Base-by-base conservation (phyloP, 768 basidiomycete genomes). In the Boletus speciosus region DNA sequence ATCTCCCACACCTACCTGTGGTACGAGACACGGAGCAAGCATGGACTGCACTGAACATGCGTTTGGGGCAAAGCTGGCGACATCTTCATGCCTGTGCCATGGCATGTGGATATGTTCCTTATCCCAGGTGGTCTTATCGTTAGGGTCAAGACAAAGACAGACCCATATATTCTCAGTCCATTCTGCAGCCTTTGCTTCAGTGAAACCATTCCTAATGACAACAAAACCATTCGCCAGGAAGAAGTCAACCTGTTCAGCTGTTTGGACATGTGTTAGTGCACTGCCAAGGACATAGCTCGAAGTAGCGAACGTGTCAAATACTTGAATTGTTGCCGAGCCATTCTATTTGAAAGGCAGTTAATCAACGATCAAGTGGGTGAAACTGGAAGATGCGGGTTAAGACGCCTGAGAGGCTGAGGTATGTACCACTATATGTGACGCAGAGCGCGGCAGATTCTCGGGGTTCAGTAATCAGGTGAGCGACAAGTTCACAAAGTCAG, bases 171-270 rank as follows among this genome's bases (percentile, higher is more conserved):
- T 73, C 40, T 75, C 66, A 8, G 76, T 80, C 72, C 77, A 81
- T 41, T 78, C 74, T 25, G 60, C n/a, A 21, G 45, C 74, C 55
- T 80, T 74, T 63, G 79, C 78, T 56, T 71, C 73, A 6, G 78
- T 74, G 62, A 85, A 84, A 1, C 81, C 82, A 32, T 73, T 62
- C 58, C 77, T 76, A 55, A 84, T 75, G 38, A 80, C 66, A 41
- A 84, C 65, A 55, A 78, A 84, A 6, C 83, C 82, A 51, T 82
- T 67, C 53, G 79, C 74, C 45, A 85, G 70, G 64, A 84, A 84
- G 57, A 80, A 76, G 39, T 78, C 69, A 34, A 79, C 73, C 55
- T 84, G 77, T 50, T 74, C 80, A 35, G 68, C 78, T 78, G 11
- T 57, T 51, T 2, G 31, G 6, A 46, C n/a, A 38, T 21, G 29